Conservation (phyloP, 2,329 filamentous ascomycete genomes). For the Sporothrix pallida region DNA sequence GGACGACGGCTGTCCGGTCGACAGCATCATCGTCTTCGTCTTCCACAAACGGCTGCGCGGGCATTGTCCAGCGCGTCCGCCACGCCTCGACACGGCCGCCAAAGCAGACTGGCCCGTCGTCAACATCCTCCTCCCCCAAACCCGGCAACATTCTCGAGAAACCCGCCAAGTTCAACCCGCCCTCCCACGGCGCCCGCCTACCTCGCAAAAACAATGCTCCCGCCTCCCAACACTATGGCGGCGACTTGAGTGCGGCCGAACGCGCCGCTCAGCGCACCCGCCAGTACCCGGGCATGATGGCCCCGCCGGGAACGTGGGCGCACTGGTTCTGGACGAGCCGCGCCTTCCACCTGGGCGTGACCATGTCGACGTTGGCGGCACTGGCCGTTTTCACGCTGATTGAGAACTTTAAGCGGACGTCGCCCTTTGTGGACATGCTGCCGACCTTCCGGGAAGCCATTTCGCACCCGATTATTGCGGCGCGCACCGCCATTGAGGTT, state of each 20-base stretch:
- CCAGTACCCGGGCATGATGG: slow-evolving; percentile 88
- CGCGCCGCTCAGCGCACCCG: slow-evolving; percentile 67
- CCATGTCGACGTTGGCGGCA: slow-evolving; percentile 64
- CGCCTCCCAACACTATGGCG: slow-evolving; percentile 74
- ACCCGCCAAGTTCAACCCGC: slow-evolving; percentile 87
- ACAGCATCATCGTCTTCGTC: slow-evolving; percentile 8
- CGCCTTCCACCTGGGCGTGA: slow-evolving; percentile 79
- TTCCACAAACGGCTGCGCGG: slow-evolving; percentile 1
- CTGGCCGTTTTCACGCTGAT: slow-evolving; percentile 74
- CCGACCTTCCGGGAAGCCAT: slow-evolving; percentile 73
- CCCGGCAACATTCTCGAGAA: slow-evolving; percentile 70
- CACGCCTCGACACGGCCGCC: slow-evolving; percentile 31
- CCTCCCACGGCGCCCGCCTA: slow-evolving; percentile 80
- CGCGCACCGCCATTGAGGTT: slow-evolving; percentile 71
- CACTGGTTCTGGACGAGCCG: slow-evolving; percentile 83
- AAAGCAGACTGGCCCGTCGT: too few species aligned
- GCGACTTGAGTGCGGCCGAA: slow-evolving; percentile 70
- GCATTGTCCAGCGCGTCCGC: slow-evolving; percentile 33
- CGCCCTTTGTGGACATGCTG: slow-evolving; percentile 79
- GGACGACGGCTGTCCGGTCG: slow-evolving; percentile 1
- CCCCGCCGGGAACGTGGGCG: slow-evolving; percentile 79
- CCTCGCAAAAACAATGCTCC: slow-evolving; percentile 55
- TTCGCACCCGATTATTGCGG: slow-evolving; percentile 70
- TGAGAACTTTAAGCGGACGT: slow-evolving; percentile 78
- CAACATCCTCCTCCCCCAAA: slow-evolving; percentile 50